Evolutionary conservation across 352 stramenopile species (phyloP), one percentile per base, ranked within the genome.

Genomic region (Saprolegnia diclina): DNA sequence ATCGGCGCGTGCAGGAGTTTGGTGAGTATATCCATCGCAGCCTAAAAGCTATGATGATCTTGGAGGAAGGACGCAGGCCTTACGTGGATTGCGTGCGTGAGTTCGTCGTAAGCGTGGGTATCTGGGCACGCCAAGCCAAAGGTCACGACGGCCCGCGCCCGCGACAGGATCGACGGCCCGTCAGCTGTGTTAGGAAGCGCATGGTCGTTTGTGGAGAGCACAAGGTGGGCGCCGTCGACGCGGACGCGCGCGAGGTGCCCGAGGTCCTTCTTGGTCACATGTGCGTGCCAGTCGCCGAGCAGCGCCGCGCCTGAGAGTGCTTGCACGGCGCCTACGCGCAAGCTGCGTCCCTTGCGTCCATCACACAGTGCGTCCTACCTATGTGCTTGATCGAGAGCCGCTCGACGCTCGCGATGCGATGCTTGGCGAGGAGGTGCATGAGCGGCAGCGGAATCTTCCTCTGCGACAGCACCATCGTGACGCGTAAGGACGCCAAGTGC

Each of bases 371-470:
- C 5, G 14, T n/a, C 37, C 16, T 37, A 64, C 56, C 56, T 5
- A 64, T 48, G 56, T 64, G 56, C 18, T 24, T 32, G 37, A 64
- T 64, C 6, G 56, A 64, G 14, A 64, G 22, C 24, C 56, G 56
- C 19, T 64, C 56, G 29, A 64, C 26, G 22, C 32, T 29, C n/a
- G 32, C 32, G 9, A 64, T 64, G 16, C 56, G 16, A 44, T 19
- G 32, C 24, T 46, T 18, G 29, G 10, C n/a, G 16, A 64, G 50
- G 32, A 22, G 35, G 16, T 32, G 19, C 18, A 38, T 38, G 2
- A 64, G 35, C 3, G 26, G 24, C 37, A 38, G 1, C 19, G 56
- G 56, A 19, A 64, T 64, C n/a, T 64, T 64, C 56, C 52, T 64
- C 21, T 64, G 56, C n/a, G 56, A 64, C 5, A 64, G 56, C 16